Percentiles rank a stretch among this genome's conserved stretches.
These are phyloP conservation scores for Fragaria nilgerrensis DNA, from an alignment of 306 rosid genomes.

Conservation along the genomic window DNA sequence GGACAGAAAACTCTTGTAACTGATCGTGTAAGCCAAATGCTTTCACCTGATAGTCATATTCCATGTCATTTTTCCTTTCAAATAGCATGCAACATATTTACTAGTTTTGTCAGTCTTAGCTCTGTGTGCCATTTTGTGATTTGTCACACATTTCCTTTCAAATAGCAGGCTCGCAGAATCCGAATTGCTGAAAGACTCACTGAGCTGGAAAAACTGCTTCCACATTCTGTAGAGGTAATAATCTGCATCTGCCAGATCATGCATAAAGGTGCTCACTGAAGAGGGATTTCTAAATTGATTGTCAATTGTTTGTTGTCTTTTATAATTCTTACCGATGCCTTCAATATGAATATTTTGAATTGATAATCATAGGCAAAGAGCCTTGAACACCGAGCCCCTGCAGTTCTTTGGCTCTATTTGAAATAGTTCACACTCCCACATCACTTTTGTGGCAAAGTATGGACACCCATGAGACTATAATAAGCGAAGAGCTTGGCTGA, in stretches of 20 bases:
- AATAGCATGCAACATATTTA: conserved; percentile 15
- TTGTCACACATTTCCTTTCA: background rate
- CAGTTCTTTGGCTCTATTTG: no score
- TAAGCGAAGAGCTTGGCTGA: no score
- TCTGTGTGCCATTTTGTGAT: background rate
- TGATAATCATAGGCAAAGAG: no score
- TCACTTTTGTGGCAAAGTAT: no score
- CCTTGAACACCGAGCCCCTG: no score
- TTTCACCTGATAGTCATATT: background rate
- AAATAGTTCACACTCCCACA: background rate
- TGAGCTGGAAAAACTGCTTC: conserved; percentile 71
- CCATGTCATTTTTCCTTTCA: conserved; percentile 1
- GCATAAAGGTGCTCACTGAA: background rate
- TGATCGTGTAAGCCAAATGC: conserved; percentile 67
- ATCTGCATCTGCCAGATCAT: background rate
- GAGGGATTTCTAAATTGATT: conserved; percentile 2
- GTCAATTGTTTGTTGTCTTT: background rate
- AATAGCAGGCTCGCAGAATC: conserved; percentile 60
- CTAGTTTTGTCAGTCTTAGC: conserved; percentile 1
- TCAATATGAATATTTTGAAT: background rate
- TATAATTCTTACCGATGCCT: background rate
- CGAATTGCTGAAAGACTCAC: conserved; percentile 62
- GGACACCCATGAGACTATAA: no score
- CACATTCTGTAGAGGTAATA: conserved; percentile 61
- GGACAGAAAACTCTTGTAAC: conserved; percentile 32